Base-by-base conservation (phyloP, 169 alveolate genomes). In the Cryptosporidium sp. region DNA sequence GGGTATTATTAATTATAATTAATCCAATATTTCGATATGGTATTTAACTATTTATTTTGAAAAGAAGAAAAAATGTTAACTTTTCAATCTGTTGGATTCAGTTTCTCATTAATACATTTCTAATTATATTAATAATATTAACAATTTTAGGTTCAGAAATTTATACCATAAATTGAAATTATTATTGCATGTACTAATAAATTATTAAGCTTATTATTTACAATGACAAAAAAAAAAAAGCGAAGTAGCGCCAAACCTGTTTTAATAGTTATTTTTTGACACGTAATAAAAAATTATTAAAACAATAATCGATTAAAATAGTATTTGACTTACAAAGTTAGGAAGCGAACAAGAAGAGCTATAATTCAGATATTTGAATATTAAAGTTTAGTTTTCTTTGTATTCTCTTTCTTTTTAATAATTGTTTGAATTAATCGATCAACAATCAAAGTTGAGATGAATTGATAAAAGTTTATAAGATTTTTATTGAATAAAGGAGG, bases 251-350 rank as follows among this genome's bases (percentile, higher is more conserved):
- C 72, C 72, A 65, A 65, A 14, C 52, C 4, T 0, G 3, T 33
- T n/a, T 33, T 65, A 31, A 29, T 26, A 65, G 72, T 65, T 65
- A 26, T 65, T 65, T 65, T 65, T 65, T 65, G 72, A 65, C 72
- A 65, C n/a, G 72, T 56, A 18, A 16, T 1, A 2, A n/a, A n/a
- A 52, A 53, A 53, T n/a, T 12, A 56, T 23, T n/a, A 56, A 56
- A 56, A 56, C 9, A 56, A 56, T 8, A 2, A 1, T 3, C 9
- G 21, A 56, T n/a, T 6, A 56, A 56, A 56, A 56, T 56, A 56
- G 35, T 0, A 56, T 56, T 56, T n/a, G 35, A 23, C 18, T 21
- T 5, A 56, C 16, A n/a, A 9, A 56, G 67, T 26, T 56, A 56
- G 67, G 67, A 0, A 56, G 67, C 0, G 29, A 56, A 56, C 14